Conservation (phyloP, 495 filamentous ascomycete species). For the Podospora anserina region DNA sequence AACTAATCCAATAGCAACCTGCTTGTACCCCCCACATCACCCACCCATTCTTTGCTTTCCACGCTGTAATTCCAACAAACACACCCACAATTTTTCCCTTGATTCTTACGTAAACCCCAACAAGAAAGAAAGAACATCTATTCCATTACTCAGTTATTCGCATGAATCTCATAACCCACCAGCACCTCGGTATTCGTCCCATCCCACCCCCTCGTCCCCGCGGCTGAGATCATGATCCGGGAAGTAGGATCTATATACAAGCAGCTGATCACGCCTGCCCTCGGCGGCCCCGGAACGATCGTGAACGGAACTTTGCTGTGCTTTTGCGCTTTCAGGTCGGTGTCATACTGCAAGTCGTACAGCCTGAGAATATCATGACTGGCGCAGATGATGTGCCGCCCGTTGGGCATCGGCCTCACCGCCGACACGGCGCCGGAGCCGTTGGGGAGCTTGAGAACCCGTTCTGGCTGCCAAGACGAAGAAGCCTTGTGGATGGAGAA, state of each 20-base stretch:
- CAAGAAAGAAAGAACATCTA: neutral
- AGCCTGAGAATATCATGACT: constrained; percentile 91
- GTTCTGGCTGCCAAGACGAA: constrained; percentile 56
- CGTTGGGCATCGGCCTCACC: constrained; percentile 87
- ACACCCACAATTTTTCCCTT: neutral
- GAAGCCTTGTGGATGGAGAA: constrained; percentile 84
- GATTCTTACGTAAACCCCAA: no score
- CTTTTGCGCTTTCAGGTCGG: constrained; percentile 46
- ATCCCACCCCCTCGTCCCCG: constrained; percentile 93
- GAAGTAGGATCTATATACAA: constrained; percentile 85
- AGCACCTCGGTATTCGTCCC: constrained; percentile 87
- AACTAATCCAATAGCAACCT: neutral
- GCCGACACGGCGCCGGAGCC: constrained; percentile 87
- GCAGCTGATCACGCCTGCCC: constrained; percentile 81
- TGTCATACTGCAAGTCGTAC: constrained; percentile 77
- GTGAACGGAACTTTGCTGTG: constrained; percentile 86
- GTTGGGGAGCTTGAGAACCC: constrained; percentile 85
- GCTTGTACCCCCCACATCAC: no score
- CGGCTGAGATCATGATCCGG: constrained; percentile 83
- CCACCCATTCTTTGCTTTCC: neutral
- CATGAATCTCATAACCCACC: constrained; percentile 83
- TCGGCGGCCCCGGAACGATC: constrained; percentile 86
- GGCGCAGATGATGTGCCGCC: constrained; percentile 88
- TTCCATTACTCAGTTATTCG: constrained; percentile 11
- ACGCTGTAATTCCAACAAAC: neutral